Conservation (phyloP, 768 basidiomycete species). For the Phaeotremella skinneri region DNA sequence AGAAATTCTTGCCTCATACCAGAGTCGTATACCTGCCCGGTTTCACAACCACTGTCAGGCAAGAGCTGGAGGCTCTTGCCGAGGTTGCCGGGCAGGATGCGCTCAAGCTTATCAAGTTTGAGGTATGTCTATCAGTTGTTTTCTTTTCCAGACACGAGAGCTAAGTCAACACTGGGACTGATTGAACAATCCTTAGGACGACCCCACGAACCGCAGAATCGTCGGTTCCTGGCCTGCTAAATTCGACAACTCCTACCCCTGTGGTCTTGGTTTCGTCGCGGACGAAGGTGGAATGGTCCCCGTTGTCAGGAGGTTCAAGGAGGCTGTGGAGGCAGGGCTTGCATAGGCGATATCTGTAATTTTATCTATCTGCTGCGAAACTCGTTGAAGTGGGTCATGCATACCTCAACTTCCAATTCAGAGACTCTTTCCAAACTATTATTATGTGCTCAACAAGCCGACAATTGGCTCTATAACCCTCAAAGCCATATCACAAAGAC, state of each 20-base stretch:
- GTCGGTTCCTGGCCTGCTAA: constrained; percentile 49
- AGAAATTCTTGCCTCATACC: constrained; percentile 46
- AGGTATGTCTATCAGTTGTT: constrained; percentile 13
- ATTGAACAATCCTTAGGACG: constrained; percentile 28
- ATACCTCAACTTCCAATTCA: too few relatives aligned
- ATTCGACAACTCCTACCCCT: constrained; percentile 48
- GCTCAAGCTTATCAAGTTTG: constrained; percentile 47
- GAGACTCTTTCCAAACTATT: too few relatives aligned
- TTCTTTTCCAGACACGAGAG: not conserved
- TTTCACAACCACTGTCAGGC: constrained; percentile 46
- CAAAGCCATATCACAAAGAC: not conserved
- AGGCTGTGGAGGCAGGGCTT: constrained; percentile 44
- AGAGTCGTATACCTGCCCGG: constrained; percentile 48
- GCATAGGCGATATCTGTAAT: constrained; percentile 19
- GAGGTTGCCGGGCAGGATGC: constrained; percentile 47
- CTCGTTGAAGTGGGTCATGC: too few relatives aligned
- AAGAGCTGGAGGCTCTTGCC: constrained; percentile 47
- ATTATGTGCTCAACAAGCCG: too few relatives aligned
- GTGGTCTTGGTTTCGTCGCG: constrained; percentile 43
- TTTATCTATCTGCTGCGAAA: too few relatives aligned
- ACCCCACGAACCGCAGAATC: constrained; percentile 49
- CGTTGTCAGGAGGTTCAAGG: constrained; percentile 49
- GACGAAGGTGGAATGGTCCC: constrained; percentile 50
- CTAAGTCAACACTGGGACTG: not conserved
- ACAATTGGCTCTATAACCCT: not conserved